Conservation (phyloP, 306 rosid species). For the Benincasa hispida region DNA sequence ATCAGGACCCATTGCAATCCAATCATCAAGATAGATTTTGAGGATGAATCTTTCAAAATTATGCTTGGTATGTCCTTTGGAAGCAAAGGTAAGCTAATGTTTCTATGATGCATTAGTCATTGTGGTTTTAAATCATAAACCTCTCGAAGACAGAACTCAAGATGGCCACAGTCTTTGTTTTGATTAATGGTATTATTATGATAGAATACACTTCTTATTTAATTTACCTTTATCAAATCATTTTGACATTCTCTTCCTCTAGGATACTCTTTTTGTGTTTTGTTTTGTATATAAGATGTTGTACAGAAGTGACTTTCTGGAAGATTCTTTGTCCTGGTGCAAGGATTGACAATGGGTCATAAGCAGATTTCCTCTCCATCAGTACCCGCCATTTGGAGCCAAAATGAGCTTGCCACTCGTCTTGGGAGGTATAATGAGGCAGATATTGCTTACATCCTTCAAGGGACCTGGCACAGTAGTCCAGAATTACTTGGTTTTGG, state of each 20-base stretch:
- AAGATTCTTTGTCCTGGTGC: constrained; percentile 87
- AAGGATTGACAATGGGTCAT: constrained; percentile 83
- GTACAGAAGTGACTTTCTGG: constrained; percentile 37
- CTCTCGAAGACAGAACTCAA: background rate
- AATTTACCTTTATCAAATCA: background rate
- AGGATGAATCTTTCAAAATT: background rate
- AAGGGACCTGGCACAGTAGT: constrained; percentile 32
- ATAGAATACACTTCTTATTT: background rate
- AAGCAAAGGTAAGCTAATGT: background rate
- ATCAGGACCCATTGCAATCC: background rate
- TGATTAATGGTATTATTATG: background rate
- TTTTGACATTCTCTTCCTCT: background rate
- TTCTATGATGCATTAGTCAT: background rate
- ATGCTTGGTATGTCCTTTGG: background rate
- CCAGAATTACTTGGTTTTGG: constrained; percentile 55
- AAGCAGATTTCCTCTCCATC: constrained; percentile 42
- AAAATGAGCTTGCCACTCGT: constrained; percentile 74
- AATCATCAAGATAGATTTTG: background rate
- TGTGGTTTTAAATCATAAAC: background rate
- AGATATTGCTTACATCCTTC: constrained; percentile 67
- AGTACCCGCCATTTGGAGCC: constrained; percentile 59
- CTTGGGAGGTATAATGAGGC: constrained; percentile 53
- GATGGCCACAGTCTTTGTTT: background rate
- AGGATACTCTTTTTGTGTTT: background rate
- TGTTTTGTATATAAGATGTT: background rate